phyloP scores from a whole-genome alignment of 805 yeast species.

The Metschnikowia drakensbergensis region DNA sequence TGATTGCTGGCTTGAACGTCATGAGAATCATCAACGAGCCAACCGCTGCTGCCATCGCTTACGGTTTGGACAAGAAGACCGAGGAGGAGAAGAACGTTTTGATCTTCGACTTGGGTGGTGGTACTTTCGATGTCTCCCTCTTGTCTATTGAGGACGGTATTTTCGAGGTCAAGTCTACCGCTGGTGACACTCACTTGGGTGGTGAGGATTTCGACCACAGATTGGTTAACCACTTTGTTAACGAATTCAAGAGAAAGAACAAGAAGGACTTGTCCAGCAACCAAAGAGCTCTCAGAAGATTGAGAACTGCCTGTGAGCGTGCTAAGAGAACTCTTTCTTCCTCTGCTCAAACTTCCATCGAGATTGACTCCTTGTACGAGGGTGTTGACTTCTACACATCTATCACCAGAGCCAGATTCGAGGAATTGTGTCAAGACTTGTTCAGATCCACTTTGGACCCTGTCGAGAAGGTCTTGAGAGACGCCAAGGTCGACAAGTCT shows the following conservation, averaged over 20 bases:
- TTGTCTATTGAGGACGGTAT: slow-evolving; percentile 48
- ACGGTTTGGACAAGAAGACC: slow-evolving; percentile 47
- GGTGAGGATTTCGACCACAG: slow-evolving; percentile 95
- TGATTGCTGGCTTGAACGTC: slow-evolving; percentile 84
- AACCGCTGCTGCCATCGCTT: slow-evolving; percentile 33
- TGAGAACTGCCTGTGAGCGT: slow-evolving; percentile 48
- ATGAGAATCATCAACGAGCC: slow-evolving; percentile 91
- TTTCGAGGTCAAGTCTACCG: slow-evolving; percentile 54
- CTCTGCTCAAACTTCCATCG: slow-evolving; percentile 37
- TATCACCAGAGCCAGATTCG: slow-evolving; percentile 45
- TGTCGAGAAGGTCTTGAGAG: slow-evolving; percentile 45
- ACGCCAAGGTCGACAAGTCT: slow-evolving; percentile 43
- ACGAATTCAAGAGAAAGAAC: slow-evolving; percentile 94
- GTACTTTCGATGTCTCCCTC: slow-evolving; percentile 47
- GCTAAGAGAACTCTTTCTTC: slow-evolving; percentile 48
- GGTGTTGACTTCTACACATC: slow-evolving; percentile 48
- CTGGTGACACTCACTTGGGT: slow-evolving; percentile 96
- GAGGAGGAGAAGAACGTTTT: slow-evolving; percentile 57
- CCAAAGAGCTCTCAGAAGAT: slow-evolving; percentile 75
- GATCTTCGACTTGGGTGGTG: slow-evolving; percentile 49
- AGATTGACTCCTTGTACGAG: slow-evolving; percentile 47
- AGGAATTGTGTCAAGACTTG: slow-evolving; percentile 44
- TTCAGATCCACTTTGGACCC: slow-evolving; percentile 46
- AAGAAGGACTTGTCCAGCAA: slow-evolving; percentile 77
- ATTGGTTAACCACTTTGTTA: slow-evolving; percentile 81